Evolutionary conservation across 331 rosid species (phyloP).

Genomic region (Quercus lobata): DNA sequence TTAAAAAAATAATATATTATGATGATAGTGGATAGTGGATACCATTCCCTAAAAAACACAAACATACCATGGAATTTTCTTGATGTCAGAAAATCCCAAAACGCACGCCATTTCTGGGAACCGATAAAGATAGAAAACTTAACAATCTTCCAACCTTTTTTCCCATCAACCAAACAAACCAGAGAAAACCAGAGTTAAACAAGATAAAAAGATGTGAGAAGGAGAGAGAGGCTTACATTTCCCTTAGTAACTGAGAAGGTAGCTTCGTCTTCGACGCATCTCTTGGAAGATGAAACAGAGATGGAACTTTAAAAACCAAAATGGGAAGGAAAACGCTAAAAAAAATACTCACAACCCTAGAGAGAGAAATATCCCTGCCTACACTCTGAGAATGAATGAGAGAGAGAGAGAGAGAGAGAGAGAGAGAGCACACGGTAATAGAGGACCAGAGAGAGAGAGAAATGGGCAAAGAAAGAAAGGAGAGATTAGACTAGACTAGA

Average conservation of each 20-base stretch:
- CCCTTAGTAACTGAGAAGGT: slow-evolving; percentile 1
- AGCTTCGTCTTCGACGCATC: slow-evolving; percentile 35
- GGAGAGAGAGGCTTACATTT: slow-evolving; percentile 9
- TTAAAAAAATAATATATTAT: too few species aligned
- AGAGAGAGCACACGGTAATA: background rate
- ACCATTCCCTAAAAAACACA: too few species aligned
- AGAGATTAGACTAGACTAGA: slow-evolving; percentile 10
- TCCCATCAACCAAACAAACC: background rate
- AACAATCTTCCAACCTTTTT: background rate
- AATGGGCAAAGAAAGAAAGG: background rate
- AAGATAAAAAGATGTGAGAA: background rate
- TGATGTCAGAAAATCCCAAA: too few species aligned
- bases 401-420: too few species aligned
- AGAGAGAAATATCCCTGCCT: slow-evolving; percentile 24
- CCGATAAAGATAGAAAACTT: too few species aligned
- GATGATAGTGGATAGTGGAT: too few species aligned
- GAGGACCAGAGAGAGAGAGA: slow-evolving; percentile 34
- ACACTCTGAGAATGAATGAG: background rate
- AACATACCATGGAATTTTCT: too few species aligned
- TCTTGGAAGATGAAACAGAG: slow-evolving; percentile 28
- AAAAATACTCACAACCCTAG: background rate
- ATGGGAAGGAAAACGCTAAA: slow-evolving; percentile 5
- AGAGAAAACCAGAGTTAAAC: background rate
- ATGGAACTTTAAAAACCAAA: slow-evolving; percentile 11
- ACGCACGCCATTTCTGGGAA: too few species aligned